Base-by-base conservation (phyloP, 2,329 filamentous ascomycete genomes). In the Nemania abortiva region DNA sequence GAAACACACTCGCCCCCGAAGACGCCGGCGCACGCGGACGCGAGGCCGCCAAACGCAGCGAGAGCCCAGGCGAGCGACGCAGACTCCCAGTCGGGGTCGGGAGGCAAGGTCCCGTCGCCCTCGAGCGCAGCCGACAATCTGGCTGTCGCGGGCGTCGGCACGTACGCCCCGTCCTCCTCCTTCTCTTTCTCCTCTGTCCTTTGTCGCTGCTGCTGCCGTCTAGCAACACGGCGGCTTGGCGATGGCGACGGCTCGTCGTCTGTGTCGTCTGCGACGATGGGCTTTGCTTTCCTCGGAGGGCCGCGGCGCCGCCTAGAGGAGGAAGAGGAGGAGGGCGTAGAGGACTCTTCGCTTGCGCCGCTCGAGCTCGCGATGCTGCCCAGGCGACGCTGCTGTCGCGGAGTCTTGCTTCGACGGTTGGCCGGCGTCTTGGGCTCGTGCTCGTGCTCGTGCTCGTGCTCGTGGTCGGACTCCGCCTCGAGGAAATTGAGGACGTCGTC, bases 21-120 rank as follows among this genome's bases (percentile, higher is more conserved):
- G 3, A 86, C 83, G 13, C 82, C 83, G 15, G 83, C 80, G 66
- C 79, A 81, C 10, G 83, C 84, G 49, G 79, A 75, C 2, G 84
- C 84, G 27, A 87, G 74, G 1, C 85, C 85, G 0, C 81, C 82
- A 15, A 84, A 61, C 18, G 79, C 79, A 13, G 81, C 79, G 55
- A 86, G 71, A 2, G 82, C 84, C 84, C 84, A 86, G 3, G 81
- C 77, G 27, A 86, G 76, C 6, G 84, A 81, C 1, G 82, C 82
- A 10, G 82, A 77, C 70, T 87, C 85, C 82, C 83, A 83, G 69
- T 85, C 84, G 37, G 82, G 74, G 11, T 82, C 83, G 11, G 78
- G 74, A 9, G 79, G 77, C 0, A 80, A 80, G n/a, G 83, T 64
- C 34, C 79, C 73, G 68, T 86, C 85, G 0, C 83, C 84, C 72